Evolutionary conservation across 2,329 filamentous ascomycete genomes (phyloP), one percentile per base, ranked within the genome.

Genomic region (Capronia americana): DNA sequence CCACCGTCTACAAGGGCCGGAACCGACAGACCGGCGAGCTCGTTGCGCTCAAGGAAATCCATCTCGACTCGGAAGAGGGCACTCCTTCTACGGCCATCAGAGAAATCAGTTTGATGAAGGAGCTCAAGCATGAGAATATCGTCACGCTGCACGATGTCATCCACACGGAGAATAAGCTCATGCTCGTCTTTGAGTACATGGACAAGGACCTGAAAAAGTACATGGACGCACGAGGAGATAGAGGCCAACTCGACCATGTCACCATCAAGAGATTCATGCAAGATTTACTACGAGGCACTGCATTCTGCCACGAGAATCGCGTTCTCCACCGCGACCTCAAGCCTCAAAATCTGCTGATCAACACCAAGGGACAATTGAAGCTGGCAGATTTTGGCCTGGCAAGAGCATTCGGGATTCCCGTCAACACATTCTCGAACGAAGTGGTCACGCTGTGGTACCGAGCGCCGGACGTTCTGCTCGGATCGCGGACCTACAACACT

Each of bases 191-290:
- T 74, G 95, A 99, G 79, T 97, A 90, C 80, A 97, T 99, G 94
- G 95, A 99, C 80, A 93, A 93, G 77, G 95, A 99, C 76, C 83
- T 99, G 11, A 99, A 99, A 84, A 92, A 96, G 77, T 98, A 97
- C 81, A 99, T 99, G 95, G 95, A 99, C 78, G 92, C 90, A 6
- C 86, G 93, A 65, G 93, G 93, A 74, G 92, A 97, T 73, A 87
- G 93, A 60, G 94, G 95, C 68, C 92, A 93, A 57, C 85, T 99
- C 63, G 93, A 97, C 77, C 91, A 92, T 46, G 82, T 86, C 63
- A 95, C 92, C 63, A 97, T 99, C 86, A 98, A 98, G 82, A 96
- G 92, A 26, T 99, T 98, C 86, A 98, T 98, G 94, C 95, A 94
- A 81, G 95, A 99, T 82, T 87, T 99, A 34, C 88, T 98, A 69